Base-by-base conservation (phyloP, 1,139 yeast genomes). In the Geotrichum macrosporum region DNA sequence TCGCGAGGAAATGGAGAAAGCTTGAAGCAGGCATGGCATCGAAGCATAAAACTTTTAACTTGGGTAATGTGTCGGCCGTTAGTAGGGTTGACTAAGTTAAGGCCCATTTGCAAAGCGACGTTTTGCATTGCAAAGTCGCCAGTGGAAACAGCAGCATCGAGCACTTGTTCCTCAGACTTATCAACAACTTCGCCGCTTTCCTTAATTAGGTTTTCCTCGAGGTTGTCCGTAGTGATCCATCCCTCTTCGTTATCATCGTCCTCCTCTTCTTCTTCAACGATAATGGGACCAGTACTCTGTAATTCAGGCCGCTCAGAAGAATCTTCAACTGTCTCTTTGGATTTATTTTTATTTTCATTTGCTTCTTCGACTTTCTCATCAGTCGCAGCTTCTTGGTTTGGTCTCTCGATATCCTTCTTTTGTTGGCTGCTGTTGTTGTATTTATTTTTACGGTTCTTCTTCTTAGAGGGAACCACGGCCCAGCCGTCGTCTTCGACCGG, bases 61-160 rank as follows among this genome's bases (percentile, higher is more conserved):
- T 86, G 78, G 57, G 78, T 83, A 67, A 92, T 88, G 60, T 83
- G 88, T 55, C 81, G 72, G 20, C 98, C 98, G 1, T 92, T 80
- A 70, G 80, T 76, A 27, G 86, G 76, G 64, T 89, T 89, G 78
- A 94, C 83, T 56, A 92, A 72, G 55, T 85, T 83, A 45, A 92
- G 68, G 5, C 96, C 96, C 59, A 94, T 75, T 66, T 92, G 97
- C 69, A 94, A 74, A 1, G 96, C 78, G 9, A 89, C 96, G 65
- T 92, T 92, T 65, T 92, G 99, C 64, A 92, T 86, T 2, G 99
- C 97, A 71, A 89, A 92, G 77, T 92, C 99, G 22, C 95, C 96
- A 0, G 96, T 84, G 1, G 95, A 83, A 49, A 92, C 70, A 1
- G 96, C 98, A 20, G 83, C 94, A 53, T 80, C 77, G 54, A 79